Base-by-base conservation (phyloP, 345 rosid species). In the Laguncularia racemosa region DNA sequence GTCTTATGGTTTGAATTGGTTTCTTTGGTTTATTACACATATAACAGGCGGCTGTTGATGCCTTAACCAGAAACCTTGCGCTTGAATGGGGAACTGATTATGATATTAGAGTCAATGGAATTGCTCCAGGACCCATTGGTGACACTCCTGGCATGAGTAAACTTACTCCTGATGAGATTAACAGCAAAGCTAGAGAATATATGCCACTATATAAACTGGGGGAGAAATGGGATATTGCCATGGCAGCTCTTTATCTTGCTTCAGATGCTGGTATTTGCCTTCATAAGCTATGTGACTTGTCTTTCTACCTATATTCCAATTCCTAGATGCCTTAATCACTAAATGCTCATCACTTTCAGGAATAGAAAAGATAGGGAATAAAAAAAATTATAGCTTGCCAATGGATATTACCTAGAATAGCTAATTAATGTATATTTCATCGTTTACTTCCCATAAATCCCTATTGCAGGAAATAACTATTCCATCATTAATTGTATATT, bases 51-150 rank as follows among this genome's bases (percentile, higher is more conserved):
- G 96, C 89, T 26, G 83, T 88, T 50, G 96, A 88, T 74, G 79
- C 76, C 19, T 54, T 75, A 4, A 77, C 89, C 15, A 81, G 92
- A 70, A 88, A 74, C 77, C 75, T 88, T 56, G 96, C 96, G 6
- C 69, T 88, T 26, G 96, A 88, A 59, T 88, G 96, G 89, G 96
- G 96, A 56, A 66, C 88, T 14, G 96, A 85, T 58, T 76, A 84
- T 52, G 80, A 75, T 63, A 61, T 77, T 56, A 73, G 75, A 63
- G 85, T 73, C 20, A 82, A 88, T 65, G 92, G 91, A 48, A 85
- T 88, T 55, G 96, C 96, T 2, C 96, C 96, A 16, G 96, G 96
- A 1, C 96, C 96, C 16, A 85, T 88, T 14, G 78, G 64, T 20
- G 92, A 67, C 60, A 85, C 96, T 55, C 82, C 96, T 20, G 96